phyloP scores from a whole-genome alignment of 139 green algal species.

The Zygnema circumcarinatum region DNA sequence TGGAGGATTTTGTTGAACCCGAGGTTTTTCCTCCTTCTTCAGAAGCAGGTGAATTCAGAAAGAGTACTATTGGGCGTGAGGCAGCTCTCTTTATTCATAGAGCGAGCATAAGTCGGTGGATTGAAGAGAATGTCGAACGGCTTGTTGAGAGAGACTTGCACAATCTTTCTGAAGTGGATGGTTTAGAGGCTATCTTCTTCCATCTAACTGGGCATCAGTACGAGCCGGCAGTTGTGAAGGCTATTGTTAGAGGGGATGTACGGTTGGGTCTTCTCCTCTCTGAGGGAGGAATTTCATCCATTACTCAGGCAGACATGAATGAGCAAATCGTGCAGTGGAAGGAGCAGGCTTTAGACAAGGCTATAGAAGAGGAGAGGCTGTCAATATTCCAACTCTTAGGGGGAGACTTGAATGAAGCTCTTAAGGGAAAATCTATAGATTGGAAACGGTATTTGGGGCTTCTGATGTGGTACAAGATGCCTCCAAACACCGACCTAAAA shows the following conservation, averaged over 20 bases:
- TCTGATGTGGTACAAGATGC: slow-evolving; percentile 71
- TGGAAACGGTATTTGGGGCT: slow-evolving; percentile 84
- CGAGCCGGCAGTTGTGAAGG: slow-evolving; percentile 64
- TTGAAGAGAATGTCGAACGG: slow-evolving; percentile 60
- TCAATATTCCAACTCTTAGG: slow-evolving; percentile 75
- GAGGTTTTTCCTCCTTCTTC: neutral
- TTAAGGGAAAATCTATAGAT: slow-evolving; percentile 67
- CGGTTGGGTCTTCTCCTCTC: slow-evolving; percentile 79
- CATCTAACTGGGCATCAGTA: slow-evolving; percentile 74
- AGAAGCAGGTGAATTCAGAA: neutral
- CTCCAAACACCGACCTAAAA: neutral
- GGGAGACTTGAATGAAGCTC: slow-evolving; percentile 63
- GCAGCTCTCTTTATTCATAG: neutral
- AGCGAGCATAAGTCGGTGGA: slow-evolving; percentile 65
- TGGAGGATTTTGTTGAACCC: neutral
- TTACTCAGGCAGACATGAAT: slow-evolving; percentile 40
- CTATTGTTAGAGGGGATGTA: slow-evolving; percentile 71
- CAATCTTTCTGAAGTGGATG: neutral
- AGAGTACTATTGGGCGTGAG: neutral
- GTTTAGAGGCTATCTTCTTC: slow-evolving; percentile 61
- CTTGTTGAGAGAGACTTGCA: slow-evolving; percentile 22
- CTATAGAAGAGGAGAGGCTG: slow-evolving; percentile 61
- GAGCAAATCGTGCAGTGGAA: slow-evolving; percentile 72
- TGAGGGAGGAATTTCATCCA: slow-evolving; percentile 46
- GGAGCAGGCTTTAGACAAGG: neutral